Base-by-base conservation (phyloP, 2,329 filamentous ascomycete genomes). In the Lachnellula occidentalis region DNA sequence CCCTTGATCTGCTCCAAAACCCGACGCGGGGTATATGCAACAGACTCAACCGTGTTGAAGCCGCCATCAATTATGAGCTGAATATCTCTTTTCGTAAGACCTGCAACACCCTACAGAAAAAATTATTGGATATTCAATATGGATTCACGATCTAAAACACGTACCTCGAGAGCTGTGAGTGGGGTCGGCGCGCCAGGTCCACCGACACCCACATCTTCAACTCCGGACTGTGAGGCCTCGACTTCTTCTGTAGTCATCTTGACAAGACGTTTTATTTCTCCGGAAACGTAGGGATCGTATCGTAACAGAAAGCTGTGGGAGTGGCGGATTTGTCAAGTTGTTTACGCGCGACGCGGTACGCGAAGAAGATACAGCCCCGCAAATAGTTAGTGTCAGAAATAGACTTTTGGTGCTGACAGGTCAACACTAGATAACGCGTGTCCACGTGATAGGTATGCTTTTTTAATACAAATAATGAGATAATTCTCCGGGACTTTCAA, bases 171-270 rank as follows among this genome's bases (percentile, higher is more conserved):
- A 46, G 88, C 88, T 47, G 81, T 78, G 27, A 99, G 79, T 46
- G 92, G 91, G 53, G 92, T 96, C 2, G 94, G 94, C n/a, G 94
- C 94, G 61, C 94, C 94, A 55, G 92, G 92, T 11, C 88, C 91
- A 53, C 87, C 84, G 67, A 84, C 80, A 58, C 84, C 81, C 64
- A 80, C 79, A 56, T 95, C 90, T 54, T 94, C 91, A 64, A 84
- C 82, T 54, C 80, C 80, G 58, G 86, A 85, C 61, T 95, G 88
- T 37, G 83, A 82, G 59, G 86, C 81, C 60, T 83, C 80, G 19
- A 69, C 53, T 47, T 70, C 68, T 51, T 70, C 67, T 17, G 61
- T 60, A 47, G 65, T 59, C 66, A 68, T 70, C 11, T 24, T 64
- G 15, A 6, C 21, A 12, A 31, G 31, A 46, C 8, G 21, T 5